Percentiles rank a stretch among this genome's conserved stretches.
Conservation (phyloP, 2,329 filamentous ascomycete genomes). For the Paecilomyces sp. region DNA sequence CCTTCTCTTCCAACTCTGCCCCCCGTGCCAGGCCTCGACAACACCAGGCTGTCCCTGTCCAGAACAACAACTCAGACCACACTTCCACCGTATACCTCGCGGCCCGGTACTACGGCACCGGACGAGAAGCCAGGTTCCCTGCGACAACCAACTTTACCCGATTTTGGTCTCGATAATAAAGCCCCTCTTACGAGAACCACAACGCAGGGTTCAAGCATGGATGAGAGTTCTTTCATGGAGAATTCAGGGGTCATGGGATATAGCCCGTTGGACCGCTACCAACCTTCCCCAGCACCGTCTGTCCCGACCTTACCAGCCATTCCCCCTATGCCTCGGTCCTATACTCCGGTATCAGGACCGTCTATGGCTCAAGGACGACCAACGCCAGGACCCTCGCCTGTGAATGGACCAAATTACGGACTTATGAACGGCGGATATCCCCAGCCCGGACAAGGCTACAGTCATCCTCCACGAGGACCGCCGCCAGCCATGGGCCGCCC, state of each 20-base stretch:
- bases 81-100: slow-evolving; percentile 40
- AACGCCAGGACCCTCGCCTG: slow-evolving; percentile 17
- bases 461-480: slow-evolving; percentile 9
- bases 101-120: slow-evolving; percentile 50
- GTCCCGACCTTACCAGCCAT: slow-evolving; percentile 22
- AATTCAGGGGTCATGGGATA: slow-evolving; percentile 25
- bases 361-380: slow-evolving; percentile 17
- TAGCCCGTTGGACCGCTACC: slow-evolving; percentile 24
- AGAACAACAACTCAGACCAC: slow-evolving; percentile 47
- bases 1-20: slow-evolving; percentile 53
- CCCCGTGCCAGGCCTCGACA: slow-evolving; percentile 44
- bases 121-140: slow-evolving; percentile 8
- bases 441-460: slow-evolving; percentile 14
- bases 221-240: slow-evolving; percentile 43
- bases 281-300: slow-evolving; percentile 19
- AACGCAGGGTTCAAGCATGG: slow-evolving; percentile 45
- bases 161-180: slow-evolving; percentile 35
- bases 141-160: slow-evolving; percentile 32
- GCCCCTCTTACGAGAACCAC: slow-evolving; percentile 34
- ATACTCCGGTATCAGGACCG: slow-evolving; percentile 15
- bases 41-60: slow-evolving; percentile 26
- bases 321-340: slow-evolving; percentile 16
- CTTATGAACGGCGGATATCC: slow-evolving; percentile 10
- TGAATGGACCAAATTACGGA: slow-evolving; percentile 13
- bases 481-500: slow-evolving; percentile 8